These are phyloP conservation scores for Cladosporium phlei DNA, from an alignment of 2,329 filamentous ascomycete species.

Conservation along the genomic window DNA sequence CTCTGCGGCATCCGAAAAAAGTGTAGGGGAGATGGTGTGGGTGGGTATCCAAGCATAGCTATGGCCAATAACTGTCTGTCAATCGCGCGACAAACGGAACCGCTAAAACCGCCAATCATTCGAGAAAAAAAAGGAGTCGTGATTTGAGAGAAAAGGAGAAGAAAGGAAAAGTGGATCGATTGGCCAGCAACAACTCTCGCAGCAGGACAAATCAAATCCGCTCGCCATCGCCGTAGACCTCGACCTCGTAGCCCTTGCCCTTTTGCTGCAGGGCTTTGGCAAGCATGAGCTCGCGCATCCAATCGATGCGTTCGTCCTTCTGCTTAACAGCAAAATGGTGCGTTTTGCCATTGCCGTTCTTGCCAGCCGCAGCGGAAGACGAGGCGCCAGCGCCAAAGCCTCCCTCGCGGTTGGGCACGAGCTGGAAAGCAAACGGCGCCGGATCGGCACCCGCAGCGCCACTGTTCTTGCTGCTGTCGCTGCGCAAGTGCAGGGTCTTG, in stretches of 20 bases:
- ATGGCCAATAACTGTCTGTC: too few species aligned
- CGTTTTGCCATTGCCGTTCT: constrained; percentile 60
- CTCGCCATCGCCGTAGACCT: constrained; percentile 62
- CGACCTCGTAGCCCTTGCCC: constrained; percentile 75
- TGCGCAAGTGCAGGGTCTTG: constrained; percentile 64
- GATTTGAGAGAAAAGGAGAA: neutral
- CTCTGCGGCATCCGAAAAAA: neutral
- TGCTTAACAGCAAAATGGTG: constrained; percentile 90
- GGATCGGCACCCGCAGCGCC: constrained; percentile 40
- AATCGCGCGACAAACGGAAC: neutral
- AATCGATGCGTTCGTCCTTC: constrained; percentile 88
- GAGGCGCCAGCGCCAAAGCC: constrained; percentile 22
- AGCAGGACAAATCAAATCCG: neutral
- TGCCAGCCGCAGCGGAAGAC: constrained; percentile 16
- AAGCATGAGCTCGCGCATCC: constrained; percentile 92
- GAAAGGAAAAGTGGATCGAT: neutral
- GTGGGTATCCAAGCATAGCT: neutral
- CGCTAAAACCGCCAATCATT: neutral
- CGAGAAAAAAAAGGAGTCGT: neutral
- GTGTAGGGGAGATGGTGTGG: too few species aligned
- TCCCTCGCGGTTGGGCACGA: constrained; percentile 61
- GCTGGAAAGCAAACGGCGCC: constrained; percentile 74
- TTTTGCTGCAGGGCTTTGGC: constrained; percentile 83
- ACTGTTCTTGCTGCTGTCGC: constrained; percentile 39
- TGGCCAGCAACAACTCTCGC: neutral